Evolutionary conservation across 805 yeast genomes (phyloP).

Genomic region (Ogataea parapolymorpha): DNA sequence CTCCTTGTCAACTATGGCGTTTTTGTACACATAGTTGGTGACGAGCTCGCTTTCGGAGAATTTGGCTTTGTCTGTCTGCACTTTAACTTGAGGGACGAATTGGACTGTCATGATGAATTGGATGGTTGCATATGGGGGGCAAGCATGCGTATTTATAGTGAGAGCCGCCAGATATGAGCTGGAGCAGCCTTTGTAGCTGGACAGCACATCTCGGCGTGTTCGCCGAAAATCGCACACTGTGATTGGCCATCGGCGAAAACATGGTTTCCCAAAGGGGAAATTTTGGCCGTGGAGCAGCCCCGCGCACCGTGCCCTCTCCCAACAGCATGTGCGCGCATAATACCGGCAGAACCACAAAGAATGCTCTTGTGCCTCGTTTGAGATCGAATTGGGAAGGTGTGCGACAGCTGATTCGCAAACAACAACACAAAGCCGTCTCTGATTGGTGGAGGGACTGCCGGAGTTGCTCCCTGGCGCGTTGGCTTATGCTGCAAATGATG

Average conservation of each 20-base stretch:
- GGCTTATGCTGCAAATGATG: background rate
- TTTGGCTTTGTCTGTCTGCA: slow-evolving; percentile 50
- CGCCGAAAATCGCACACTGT: slow-evolving; percentile 10
- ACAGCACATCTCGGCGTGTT: slow-evolving; percentile 9
- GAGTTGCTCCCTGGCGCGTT: background rate
- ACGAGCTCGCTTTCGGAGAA: slow-evolving; percentile 50
- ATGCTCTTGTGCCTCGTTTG: background rate
- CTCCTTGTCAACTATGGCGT: slow-evolving; percentile 61
- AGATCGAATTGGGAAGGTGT: background rate
- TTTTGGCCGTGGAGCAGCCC: slow-evolving; percentile 5
- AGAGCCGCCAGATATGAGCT: slow-evolving; percentile 1
- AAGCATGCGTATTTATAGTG: slow-evolving; percentile 8
- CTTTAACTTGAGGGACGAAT: slow-evolving; percentile 44
- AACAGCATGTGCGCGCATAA: slow-evolving; percentile 6
- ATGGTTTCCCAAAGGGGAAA: slow-evolving; percentile 8
- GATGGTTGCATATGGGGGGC: background rate
- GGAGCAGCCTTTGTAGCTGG: background rate
- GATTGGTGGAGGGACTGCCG: background rate
- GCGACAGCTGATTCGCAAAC: background rate
- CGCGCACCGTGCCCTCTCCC: slow-evolving; percentile 1
- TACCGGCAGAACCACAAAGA: background rate
- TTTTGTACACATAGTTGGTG: slow-evolving; percentile 69
- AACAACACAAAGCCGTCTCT: background rate
- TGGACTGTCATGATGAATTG: slow-evolving; percentile 29
- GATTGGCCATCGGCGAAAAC: slow-evolving; percentile 13